These are phyloP conservation scores for Royoungia palumana DNA, from an alignment of 768 basidiomycete genomes.

Conservation along the genomic window DNA sequence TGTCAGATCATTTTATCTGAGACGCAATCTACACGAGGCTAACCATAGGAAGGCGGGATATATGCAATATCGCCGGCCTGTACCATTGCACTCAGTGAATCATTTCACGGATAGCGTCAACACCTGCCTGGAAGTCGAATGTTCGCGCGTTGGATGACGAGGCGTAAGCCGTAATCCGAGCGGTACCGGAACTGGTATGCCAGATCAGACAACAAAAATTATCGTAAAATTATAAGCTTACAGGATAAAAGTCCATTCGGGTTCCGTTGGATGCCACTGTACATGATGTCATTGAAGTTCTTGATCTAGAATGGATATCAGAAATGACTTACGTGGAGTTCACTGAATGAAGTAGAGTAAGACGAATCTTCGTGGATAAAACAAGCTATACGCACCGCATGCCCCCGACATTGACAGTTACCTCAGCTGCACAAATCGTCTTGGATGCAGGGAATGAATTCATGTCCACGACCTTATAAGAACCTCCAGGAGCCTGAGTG, in stretches of 20 bases:
- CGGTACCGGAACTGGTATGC: constrained; percentile 33
- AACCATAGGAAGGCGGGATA: constrained; percentile 24
- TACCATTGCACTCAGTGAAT: constrained; percentile 10
- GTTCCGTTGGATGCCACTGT: constrained; percentile 52
- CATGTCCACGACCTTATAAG: constrained; percentile 59
- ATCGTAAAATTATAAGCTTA: constrained; percentile 10
- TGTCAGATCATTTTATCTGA: neutral
- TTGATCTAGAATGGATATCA: neutral
- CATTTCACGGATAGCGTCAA: neutral
- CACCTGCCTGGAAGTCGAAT: constrained; percentile 41
- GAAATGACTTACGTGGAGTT: constrained; percentile 40
- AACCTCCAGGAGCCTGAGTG: constrained; percentile 48
- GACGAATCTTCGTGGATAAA: neutral
- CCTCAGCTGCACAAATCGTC: constrained; percentile 55
- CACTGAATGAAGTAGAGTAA: constrained; percentile 25
- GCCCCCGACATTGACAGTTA: constrained; percentile 57
- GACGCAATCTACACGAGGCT: neutral
- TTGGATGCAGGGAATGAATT: constrained; percentile 49
- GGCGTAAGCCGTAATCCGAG: constrained; percentile 44
- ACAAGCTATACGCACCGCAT: constrained; percentile 41
- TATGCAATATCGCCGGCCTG: constrained; percentile 30
- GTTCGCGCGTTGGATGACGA: constrained; percentile 39
- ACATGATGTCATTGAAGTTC: neutral
- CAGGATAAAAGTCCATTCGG: constrained; percentile 47
- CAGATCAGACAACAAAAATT: neutral